A percentile compares a stretch with the other conserved stretches of the same genome.
These are phyloP conservation scores for Linderniella brevidens DNA, from an alignment of 257 asterid species.

Conservation along the genomic window DNA sequence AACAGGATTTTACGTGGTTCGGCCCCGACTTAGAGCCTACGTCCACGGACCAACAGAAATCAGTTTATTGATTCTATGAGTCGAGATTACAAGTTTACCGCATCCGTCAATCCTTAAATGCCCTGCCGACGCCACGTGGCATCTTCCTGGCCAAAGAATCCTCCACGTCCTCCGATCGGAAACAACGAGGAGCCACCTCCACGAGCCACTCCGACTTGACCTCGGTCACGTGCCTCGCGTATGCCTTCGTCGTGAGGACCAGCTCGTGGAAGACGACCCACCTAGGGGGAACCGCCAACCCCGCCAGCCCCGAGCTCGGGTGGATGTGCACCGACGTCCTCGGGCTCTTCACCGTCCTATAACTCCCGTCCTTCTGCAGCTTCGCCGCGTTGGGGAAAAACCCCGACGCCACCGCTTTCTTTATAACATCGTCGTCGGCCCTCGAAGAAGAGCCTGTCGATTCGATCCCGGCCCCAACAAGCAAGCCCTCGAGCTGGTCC, in stretches of 20 bases:
- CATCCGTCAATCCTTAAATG: too few species aligned
- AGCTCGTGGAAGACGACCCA: slow-evolving; percentile 86
- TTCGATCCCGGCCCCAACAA: slow-evolving; percentile 83
- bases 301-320: slow-evolving; percentile 85
- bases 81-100: too few species aligned
- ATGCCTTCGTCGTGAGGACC: slow-evolving; percentile 82
- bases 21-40: too few species aligned
- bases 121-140: too few species aligned
- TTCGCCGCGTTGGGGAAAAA: slow-evolving; percentile 77
- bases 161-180: slow-evolving; percentile 72
- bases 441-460: slow-evolving; percentile 41
- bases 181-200: slow-evolving; percentile 86
- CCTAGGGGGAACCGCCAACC: slow-evolving; percentile 78
- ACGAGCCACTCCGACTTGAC: slow-evolving; percentile 90
- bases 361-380: slow-evolving; percentile 74
- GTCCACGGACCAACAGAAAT: too few species aligned
- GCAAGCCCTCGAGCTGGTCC: slow-evolving; percentile 79
- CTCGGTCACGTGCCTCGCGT: slow-evolving; percentile 89
- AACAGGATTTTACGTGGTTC: too few species aligned
- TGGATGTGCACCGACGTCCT: slow-evolving; percentile 82
- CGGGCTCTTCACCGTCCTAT: slow-evolving; percentile 70
- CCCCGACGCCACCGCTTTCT: slow-evolving; percentile 68
- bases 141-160: too few species aligned
- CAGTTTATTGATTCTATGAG: too few species aligned
- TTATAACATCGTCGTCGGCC: slow-evolving; percentile 51